Conservation (phyloP, 306 rosid species). For the Canavalia gladiata region DNA sequence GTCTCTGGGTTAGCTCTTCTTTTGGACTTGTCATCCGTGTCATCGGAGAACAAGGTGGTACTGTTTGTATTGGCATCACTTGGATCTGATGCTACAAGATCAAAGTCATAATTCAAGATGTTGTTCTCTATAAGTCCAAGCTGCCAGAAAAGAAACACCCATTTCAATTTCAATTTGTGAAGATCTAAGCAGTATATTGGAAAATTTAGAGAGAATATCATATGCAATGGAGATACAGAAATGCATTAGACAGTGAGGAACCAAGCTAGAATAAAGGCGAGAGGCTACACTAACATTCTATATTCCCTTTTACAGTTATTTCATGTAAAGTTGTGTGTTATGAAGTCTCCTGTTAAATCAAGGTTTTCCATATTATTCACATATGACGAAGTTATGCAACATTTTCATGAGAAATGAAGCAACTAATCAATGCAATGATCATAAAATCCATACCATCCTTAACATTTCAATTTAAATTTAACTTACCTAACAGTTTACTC, state of each 20-base stretch:
- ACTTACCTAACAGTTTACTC: background rate
- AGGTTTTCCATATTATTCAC: constrained; percentile 9
- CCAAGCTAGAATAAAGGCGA: background rate
- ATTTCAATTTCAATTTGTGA: constrained; percentile 38
- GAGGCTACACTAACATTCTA: constrained; percentile 38
- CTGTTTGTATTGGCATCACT: constrained; percentile 93
- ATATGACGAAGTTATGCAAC: background rate
- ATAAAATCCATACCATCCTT: background rate
- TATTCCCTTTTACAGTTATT: background rate
- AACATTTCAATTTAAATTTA: background rate
- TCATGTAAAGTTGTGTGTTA: background rate
- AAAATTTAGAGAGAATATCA: constrained; percentile 28
- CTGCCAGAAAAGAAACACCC: constrained; percentile 62
- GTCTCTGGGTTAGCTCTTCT: constrained; percentile 69
- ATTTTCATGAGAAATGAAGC: constrained; percentile 8
- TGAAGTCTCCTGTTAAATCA: background rate
- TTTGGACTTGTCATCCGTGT: constrained; percentile 81
- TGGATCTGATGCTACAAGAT: constrained; percentile 83
- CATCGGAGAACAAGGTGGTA: constrained; percentile 93
- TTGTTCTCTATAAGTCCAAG: constrained; percentile 97
- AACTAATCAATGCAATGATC: constrained; percentile 7
- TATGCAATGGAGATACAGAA: background rate
- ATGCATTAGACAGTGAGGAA: background rate
- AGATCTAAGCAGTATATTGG: constrained; percentile 4
- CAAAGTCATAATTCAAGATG: constrained; percentile 80